Evolutionary conservation across 768 basidiomycete species (phyloP).

Genomic region (Cyathus striatus): DNA sequence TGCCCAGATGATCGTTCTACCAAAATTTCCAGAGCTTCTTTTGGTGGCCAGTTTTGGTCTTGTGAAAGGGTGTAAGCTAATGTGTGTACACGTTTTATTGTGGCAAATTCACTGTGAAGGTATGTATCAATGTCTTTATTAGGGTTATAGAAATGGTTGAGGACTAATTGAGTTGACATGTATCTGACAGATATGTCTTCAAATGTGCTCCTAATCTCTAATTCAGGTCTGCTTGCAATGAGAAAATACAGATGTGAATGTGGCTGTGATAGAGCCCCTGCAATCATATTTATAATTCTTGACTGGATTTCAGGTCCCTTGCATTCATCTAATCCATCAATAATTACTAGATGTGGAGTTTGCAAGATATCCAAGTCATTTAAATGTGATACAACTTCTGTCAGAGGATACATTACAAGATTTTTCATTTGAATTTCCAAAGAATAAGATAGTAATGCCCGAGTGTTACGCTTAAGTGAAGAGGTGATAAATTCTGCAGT

Average conservation of each 20-base stretch:
- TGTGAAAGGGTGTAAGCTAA: background rate
- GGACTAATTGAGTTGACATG: background rate
- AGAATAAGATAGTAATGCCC: too few species aligned
- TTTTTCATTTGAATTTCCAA: too few species aligned
- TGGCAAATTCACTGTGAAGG: background rate
- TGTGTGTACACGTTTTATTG: background rate
- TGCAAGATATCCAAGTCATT: too few species aligned
- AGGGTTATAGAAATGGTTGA: background rate
- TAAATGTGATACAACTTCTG: too few species aligned
- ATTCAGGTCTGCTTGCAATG: background rate
- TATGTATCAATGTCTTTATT: background rate
- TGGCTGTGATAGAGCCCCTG: background rate
- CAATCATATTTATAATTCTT: background rate
- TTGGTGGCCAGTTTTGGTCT: constrained; percentile 3
- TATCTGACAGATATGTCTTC: background rate
- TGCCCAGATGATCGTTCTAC: constrained; percentile 6
- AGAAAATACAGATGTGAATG: background rate
- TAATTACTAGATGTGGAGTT: background rate
- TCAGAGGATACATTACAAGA: too few species aligned
- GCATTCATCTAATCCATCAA: background rate
- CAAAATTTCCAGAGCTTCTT: background rate
- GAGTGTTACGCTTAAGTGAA: too few species aligned
- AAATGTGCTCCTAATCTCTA: background rate
- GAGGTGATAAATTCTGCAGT: too few species aligned
- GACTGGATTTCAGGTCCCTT: background rate